These are phyloP conservation scores for Rhizopogon sp. DNA, from an alignment of 768 basidiomycete genomes.

Conservation along the genomic window DNA sequence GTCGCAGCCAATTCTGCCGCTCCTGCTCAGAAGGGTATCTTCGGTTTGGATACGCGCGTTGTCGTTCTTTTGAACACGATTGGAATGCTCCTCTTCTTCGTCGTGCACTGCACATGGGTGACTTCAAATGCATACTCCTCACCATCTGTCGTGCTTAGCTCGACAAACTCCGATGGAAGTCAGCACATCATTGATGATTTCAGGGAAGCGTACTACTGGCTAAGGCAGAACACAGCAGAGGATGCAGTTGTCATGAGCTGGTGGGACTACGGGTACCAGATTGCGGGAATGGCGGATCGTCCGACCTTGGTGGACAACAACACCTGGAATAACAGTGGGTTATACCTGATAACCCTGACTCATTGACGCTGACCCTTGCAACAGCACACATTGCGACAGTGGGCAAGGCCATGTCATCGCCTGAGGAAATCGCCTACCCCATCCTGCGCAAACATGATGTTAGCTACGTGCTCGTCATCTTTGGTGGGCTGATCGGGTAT, in stretches of 20 bases:
- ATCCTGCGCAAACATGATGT: constrained; percentile 97
- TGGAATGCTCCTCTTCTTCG: constrained; percentile 83
- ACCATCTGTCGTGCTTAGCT: constrained; percentile 92
- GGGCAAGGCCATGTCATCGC: constrained; percentile 94
- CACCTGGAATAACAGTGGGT: constrained; percentile 98
- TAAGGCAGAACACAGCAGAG: constrained; percentile 90
- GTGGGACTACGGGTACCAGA: constrained; percentile 99
- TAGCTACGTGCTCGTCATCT: constrained; percentile 95
- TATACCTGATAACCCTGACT: not conserved
- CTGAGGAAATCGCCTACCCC: constrained; percentile 94
- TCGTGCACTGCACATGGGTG: constrained; percentile 95
- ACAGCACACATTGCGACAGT: constrained; percentile 96
- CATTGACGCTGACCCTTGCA: constrained; percentile 4
- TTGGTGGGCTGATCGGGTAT: constrained; percentile 94
- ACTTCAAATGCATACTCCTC: constrained; percentile 95
- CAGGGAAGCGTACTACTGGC: constrained; percentile 98
- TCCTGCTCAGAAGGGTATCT: constrained; percentile 51
- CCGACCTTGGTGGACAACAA: constrained; percentile 98
- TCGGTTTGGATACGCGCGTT: constrained; percentile 80
- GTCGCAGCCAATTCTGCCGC: constrained; percentile 20
- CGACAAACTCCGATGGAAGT: constrained; percentile 72
- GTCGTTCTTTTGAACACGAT: constrained; percentile 70
- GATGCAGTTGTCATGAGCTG: constrained; percentile 96
- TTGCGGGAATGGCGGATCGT: constrained; percentile 97
- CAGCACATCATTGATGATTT: constrained; percentile 98